These are phyloP conservation scores for Inga oerstediana DNA, from an alignment of 306 rosid species.

Conservation along the genomic window DNA sequence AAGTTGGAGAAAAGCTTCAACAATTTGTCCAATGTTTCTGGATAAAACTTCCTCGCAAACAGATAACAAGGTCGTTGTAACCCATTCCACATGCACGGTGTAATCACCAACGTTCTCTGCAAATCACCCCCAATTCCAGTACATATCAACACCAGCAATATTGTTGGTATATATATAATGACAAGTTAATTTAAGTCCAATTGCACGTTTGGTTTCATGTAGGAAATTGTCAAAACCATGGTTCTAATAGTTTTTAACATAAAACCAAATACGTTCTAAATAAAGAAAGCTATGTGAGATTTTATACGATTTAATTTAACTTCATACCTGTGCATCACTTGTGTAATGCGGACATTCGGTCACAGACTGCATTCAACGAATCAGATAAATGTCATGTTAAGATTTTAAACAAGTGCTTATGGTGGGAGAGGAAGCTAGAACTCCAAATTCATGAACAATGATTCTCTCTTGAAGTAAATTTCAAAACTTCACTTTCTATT, in stretches of 20 bases:
- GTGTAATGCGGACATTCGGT: conserved; percentile 29
- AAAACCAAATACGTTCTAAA: background rate
- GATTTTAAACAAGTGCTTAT: background rate
- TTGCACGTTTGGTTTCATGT: background rate
- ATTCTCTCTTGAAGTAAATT: background rate
- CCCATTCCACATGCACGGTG: conserved; percentile 47
- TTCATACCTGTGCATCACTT: conserved; percentile 43
- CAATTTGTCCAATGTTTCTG: conserved; percentile 34
- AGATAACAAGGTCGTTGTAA: conserved; percentile 43
- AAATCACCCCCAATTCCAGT: background rate
- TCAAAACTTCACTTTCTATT: background rate
- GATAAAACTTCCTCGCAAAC: conserved; percentile 47
- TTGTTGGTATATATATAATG: background rate
- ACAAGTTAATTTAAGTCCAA: background rate
- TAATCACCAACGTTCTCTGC: conserved; percentile 35
- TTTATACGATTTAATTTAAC: background rate
- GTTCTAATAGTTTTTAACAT: background rate
- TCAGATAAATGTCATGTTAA: conserved; percentile 13
- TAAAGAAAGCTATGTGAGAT: background rate
- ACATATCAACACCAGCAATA: background rate
- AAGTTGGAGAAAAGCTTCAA: conserved; percentile 26
- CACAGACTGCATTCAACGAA: conserved; percentile 35
- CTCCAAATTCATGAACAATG: background rate
- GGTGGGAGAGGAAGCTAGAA: background rate
- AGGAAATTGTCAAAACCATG: background rate